Percentiles rank a stretch among this genome's conserved stretches.
phyloP scores from a whole-genome alignment of 148 eudicot species.

The Diospyros lotus region DNA sequence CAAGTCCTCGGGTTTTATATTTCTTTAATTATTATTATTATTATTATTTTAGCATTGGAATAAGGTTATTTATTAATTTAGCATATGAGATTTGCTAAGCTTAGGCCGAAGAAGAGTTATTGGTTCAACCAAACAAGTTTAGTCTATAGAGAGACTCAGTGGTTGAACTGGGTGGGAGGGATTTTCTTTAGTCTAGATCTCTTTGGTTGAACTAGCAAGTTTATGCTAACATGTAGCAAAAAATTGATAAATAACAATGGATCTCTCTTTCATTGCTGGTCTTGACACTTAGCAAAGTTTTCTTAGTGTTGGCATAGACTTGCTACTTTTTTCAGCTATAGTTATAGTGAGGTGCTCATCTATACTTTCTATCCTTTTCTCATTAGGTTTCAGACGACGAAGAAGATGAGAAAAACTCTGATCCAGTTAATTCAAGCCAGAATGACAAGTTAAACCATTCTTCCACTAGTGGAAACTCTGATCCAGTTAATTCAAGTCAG shows the following conservation, averaged over 20 bases:
- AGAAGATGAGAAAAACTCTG: constrained; percentile 44
- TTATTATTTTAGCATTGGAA: background rate
- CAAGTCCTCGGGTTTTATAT: background rate
- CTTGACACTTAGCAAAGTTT: too few relatives aligned
- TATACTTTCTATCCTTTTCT: background rate
- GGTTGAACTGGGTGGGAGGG: too few relatives aligned
- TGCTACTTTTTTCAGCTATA: background rate
- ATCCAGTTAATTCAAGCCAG: constrained; percentile 49
- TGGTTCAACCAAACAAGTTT: too few relatives aligned
- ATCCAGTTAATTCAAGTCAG: constrained; percentile 49
- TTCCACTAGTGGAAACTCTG: constrained; percentile 27
- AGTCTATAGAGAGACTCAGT: too few relatives aligned
- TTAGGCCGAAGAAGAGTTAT: too few relatives aligned
- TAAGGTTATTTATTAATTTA: background rate
- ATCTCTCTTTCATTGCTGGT: too few relatives aligned
- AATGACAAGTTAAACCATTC: constrained; percentile 39
- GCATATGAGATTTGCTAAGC: background rate
- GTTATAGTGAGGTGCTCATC: background rate
- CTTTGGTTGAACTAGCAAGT: too few relatives aligned
- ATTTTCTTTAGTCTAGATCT: too few relatives aligned
- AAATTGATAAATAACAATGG: too few relatives aligned
- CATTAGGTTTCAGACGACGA: constrained; percentile 57
- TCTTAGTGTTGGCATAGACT: too few relatives aligned
- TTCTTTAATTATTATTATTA: background rate
- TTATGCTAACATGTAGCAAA: too few relatives aligned